Conservation (phyloP, 768 basidiomycete genomes). For the Pulveroboletus sp. region DNA sequence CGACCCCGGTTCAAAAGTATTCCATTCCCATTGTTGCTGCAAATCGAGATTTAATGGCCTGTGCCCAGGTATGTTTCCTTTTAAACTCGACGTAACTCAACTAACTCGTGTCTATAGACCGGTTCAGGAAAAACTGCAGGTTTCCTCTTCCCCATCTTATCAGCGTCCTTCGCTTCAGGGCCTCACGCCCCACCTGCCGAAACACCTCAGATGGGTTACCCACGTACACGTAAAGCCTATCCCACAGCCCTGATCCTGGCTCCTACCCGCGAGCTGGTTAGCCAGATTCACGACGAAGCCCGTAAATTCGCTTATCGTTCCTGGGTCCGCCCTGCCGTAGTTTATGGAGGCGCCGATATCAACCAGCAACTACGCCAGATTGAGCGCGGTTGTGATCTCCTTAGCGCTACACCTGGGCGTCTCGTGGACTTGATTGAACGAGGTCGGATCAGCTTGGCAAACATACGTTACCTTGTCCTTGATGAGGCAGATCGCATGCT, state of each 20-base stretch:
- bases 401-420: constrained; percentile 96
- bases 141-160: constrained; percentile 98
- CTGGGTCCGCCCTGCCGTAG: constrained; percentile 98
- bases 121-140: constrained; percentile 99
- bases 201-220: constrained; percentile 46
- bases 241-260: constrained; percentile 98
- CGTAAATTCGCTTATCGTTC: constrained; percentile 99
- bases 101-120: constrained; percentile 56
- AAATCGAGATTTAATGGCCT: constrained; percentile 90
- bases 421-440: constrained; percentile 98
- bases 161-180: constrained; percentile 83
- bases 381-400: constrained; percentile 95
- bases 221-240: constrained; percentile 83
- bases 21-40: constrained; percentile 96
- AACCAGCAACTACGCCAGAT: constrained; percentile 90
- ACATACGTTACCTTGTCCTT: constrained; percentile 96
- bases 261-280: constrained; percentile 97
- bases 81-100: constrained; percentile 6
- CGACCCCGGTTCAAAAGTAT: constrained; percentile 99
- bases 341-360: constrained; percentile 99
- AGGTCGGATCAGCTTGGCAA: constrained; percentile 92
- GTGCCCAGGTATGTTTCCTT: constrained; percentile 67
- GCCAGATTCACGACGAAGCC: constrained; percentile 99
- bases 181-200: constrained; percentile 70
- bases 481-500: constrained; percentile 99